A percentile compares a stretch with the other conserved stretches of the same genome.
These are phyloP conservation scores for Penicillium italicum DNA, from an alignment of 2,329 filamentous ascomycete genomes.

Conservation along the genomic window DNA sequence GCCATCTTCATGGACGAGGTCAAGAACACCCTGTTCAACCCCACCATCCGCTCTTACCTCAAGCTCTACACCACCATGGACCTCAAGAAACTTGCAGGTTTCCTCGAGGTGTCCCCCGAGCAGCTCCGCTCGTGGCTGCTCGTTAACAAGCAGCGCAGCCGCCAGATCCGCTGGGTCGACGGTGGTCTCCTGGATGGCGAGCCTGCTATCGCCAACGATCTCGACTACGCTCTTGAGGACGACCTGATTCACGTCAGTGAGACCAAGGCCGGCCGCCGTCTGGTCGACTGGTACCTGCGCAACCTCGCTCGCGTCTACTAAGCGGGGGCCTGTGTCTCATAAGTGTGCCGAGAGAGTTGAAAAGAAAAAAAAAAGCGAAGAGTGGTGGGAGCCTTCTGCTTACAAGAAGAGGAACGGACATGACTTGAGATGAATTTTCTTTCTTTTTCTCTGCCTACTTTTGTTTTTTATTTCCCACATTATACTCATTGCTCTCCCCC, in stretches of 20 bases:
- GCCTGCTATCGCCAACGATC: constrained; percentile 84
- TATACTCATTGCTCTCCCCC: constrained; percentile 12
- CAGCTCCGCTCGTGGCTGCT: constrained; percentile 89
- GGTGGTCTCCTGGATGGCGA: constrained; percentile 89
- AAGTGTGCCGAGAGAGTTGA: constrained; percentile 16
- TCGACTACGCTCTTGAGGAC: constrained; percentile 95
- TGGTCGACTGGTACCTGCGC: constrained; percentile 98
- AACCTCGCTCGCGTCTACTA: constrained; percentile 96
- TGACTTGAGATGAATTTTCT: constrained; percentile 30
- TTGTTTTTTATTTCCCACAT: constrained; percentile 21
- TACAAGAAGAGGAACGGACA: constrained; percentile 26
- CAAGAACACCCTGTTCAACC: constrained; percentile 98
- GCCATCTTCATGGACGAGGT: constrained; percentile 99
- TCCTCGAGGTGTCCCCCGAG: constrained; percentile 95
- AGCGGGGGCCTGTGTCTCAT: constrained; percentile 9
- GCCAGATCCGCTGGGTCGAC: constrained; percentile 92
- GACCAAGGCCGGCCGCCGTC: constrained; percentile 93
- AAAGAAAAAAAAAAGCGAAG: constrained; percentile 22
- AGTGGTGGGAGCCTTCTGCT: constrained; percentile 17
- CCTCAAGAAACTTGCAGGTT: constrained; percentile 93
- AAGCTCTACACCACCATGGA: constrained; percentile 99
- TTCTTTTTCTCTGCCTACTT: constrained; percentile 23
- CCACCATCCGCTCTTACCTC: constrained; percentile 96
- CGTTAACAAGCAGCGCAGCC: constrained; percentile 97
- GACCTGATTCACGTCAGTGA: constrained; percentile 98